These are phyloP conservation scores for Fraxinus xanthoxyloides DNA, from an alignment of 305 asterid genomes.

Conservation along the genomic window DNA sequence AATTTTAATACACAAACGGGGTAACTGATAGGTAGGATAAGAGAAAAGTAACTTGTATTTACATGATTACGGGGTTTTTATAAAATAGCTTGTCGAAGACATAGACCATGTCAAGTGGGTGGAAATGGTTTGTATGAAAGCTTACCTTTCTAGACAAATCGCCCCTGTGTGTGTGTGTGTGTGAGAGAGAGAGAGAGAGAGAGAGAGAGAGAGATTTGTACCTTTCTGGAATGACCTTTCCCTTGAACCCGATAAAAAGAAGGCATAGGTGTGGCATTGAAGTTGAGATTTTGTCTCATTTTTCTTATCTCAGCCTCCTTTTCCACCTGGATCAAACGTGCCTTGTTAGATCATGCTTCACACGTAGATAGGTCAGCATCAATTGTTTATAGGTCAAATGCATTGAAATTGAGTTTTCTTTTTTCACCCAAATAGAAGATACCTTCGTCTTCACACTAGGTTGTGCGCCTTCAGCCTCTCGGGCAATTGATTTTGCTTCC, in stretches of 20 bases:
- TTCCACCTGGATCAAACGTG: constrained; percentile 39
- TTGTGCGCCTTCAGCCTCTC: constrained; percentile 51
- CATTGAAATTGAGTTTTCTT: background rate
- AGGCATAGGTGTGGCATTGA: constrained; percentile 44
- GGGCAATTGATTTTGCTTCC: constrained; percentile 56
- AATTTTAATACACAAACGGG: background rate
- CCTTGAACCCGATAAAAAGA: constrained; percentile 32
- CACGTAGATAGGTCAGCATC: background rate
- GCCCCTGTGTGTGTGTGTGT: background rate
- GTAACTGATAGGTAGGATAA: background rate
- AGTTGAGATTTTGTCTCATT: constrained; percentile 40
- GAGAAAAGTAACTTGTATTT: background rate
- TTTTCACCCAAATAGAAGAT: constrained; percentile 12
- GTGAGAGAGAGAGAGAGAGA: background rate
- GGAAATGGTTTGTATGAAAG: background rate
- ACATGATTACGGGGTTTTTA: background rate
- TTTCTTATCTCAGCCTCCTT: constrained; percentile 37
- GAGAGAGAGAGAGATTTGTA: constrained; percentile 2
- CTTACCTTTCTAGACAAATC: background rate
- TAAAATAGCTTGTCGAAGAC: background rate
- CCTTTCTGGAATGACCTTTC: constrained; percentile 37
- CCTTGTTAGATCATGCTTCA: constrained; percentile 17
- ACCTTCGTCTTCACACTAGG: constrained; percentile 53
- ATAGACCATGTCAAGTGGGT: background rate
- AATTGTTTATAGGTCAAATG: background rate